Base-by-base conservation (phyloP, 2,329 filamentous ascomycete species). In the Botrytis medusae region DNA sequence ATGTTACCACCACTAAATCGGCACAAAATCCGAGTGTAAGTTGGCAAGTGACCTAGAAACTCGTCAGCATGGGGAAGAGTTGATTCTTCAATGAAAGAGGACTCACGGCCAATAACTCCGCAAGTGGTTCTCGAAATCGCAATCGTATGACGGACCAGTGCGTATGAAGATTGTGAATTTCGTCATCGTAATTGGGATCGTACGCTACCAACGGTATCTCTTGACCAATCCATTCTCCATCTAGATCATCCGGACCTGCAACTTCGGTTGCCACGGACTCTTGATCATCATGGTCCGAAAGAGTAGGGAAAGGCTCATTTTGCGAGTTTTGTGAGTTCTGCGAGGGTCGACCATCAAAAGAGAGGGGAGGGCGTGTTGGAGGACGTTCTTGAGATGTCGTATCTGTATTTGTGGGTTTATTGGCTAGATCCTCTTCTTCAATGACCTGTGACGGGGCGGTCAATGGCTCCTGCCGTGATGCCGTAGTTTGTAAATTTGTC, bases 31-130 rank as follows among this genome's bases (percentile, higher is more conserved):
- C 87, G n/a, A 78, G 72, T 16, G 77, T 78, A 34, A 88, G 82
- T 10, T 82, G 83, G 70, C 83, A 73, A 18, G 77, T 78, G 5
- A 78, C 74, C 76, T 76, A 37, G 22, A 18, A 10, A 32, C 25
- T n/a, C 44, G n/a, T 70, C 20, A 73, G 44, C 46, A 62, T 14
- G n/a, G 42, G 29, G 18, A 22, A 22, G 61, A 46, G 16, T 57
- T 18, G 62, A 20, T 8, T 46, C 42, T 12, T n/a, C 3, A 18
- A 32, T 57, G 14, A 37, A 63, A 32, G 44, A 32, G 42, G 54
- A 69, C 76, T 80, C 44, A 86, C 86, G 4, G 83, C 86, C 5
- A 89, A 82, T 2, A 85, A 83, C 75, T 89, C 87, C 1, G 86
- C 87, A 2, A 88, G 81, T 42, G 86, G 85, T 77, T 88, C 86